These are phyloP conservation scores for Euphorbia peplus DNA, from an alignment of 345 rosid species.

Conservation along the genomic window DNA sequence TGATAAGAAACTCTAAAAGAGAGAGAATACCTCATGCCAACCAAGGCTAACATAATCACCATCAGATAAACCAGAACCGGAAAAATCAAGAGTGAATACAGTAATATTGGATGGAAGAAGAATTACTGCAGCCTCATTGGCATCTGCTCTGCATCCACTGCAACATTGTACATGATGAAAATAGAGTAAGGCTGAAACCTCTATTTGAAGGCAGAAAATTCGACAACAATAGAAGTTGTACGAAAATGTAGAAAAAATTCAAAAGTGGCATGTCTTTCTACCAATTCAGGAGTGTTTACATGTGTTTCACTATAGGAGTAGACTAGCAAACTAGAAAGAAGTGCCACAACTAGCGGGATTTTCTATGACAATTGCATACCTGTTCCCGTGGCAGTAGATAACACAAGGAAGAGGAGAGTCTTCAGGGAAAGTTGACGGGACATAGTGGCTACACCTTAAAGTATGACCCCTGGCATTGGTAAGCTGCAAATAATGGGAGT, in stretches of 20 bases:
- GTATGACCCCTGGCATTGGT: conserved; percentile 29
- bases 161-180: conserved; percentile 13
- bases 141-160: conserved; percentile 38
- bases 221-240: conserved; percentile 10
- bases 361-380: conserved; percentile 16
- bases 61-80: conserved; percentile 38
- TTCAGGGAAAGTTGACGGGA: conserved; percentile 28
- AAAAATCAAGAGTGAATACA: conserved; percentile 33
- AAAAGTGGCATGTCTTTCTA: not conserved
- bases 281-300: not conserved
- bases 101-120: conserved; percentile 38
- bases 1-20: conserved; percentile 1
- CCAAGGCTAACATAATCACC: conserved; percentile 41
- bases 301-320: not conserved
- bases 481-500: conserved; percentile 22
- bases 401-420: conserved; percentile 36
- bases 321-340: not conserved
- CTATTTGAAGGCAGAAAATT: not conserved
- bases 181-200: conserved; percentile 26
- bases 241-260: not conserved
- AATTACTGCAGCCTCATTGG: conserved; percentile 36
- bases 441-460: conserved; percentile 30
- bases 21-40: conserved; percentile 33
- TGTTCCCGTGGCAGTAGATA: conserved; percentile 37
- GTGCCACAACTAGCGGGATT: not conserved